Evolutionary conservation across 2,329 filamentous ascomycete species (phyloP).

Genomic region (Hypocrella siamensis): DNA sequence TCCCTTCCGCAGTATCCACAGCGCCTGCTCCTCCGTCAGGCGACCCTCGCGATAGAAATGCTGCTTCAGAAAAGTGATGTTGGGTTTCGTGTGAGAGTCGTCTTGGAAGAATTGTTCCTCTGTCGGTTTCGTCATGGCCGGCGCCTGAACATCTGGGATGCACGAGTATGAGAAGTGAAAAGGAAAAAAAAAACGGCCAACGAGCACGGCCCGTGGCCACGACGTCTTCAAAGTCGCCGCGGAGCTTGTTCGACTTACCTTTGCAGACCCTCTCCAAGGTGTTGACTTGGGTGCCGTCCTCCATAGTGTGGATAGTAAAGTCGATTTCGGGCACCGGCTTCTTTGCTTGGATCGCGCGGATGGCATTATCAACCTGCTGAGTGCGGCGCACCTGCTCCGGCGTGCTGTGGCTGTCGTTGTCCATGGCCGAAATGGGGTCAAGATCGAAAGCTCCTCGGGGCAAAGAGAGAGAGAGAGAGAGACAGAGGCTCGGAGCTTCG

Average conservation of each 20-base stretch:
- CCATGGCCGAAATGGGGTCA: constrained; percentile 21
- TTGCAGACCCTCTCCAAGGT: constrained; percentile 95
- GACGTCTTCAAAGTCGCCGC: not conserved
- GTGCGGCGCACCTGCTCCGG: constrained; percentile 30
- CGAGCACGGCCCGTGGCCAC: not conserved
- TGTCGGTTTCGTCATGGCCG: constrained; percentile 80
- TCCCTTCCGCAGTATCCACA: constrained; percentile 85
- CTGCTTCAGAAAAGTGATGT: constrained; percentile 89
- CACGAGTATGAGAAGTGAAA: constrained; percentile 1
- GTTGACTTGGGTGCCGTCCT: constrained; percentile 89
- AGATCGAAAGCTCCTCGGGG: constrained; percentile 2
- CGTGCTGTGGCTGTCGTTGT: constrained; percentile 24
- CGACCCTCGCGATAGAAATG: constrained; percentile 97
- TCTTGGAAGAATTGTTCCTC: constrained; percentile 92
- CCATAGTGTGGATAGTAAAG: constrained; percentile 96
- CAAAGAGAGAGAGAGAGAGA: constrained; percentile 4
- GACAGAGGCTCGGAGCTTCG: not conserved
- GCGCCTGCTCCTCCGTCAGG: constrained; percentile 88
- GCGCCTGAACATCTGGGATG: constrained; percentile 79
- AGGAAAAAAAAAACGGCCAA: constrained; percentile 5
- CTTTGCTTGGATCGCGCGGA: constrained; percentile 87
- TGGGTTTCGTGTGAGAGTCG: constrained; percentile 71
- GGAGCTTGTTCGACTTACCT: too few species aligned
- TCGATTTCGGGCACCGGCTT: constrained; percentile 94
- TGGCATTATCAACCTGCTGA: constrained; percentile 69